Percentiles rank a stretch among this genome's conserved stretches.
Evolutionary conservation across 2,329 filamentous ascomycete species (phyloP).

Genomic region (Fusarium azukiicola): DNA sequence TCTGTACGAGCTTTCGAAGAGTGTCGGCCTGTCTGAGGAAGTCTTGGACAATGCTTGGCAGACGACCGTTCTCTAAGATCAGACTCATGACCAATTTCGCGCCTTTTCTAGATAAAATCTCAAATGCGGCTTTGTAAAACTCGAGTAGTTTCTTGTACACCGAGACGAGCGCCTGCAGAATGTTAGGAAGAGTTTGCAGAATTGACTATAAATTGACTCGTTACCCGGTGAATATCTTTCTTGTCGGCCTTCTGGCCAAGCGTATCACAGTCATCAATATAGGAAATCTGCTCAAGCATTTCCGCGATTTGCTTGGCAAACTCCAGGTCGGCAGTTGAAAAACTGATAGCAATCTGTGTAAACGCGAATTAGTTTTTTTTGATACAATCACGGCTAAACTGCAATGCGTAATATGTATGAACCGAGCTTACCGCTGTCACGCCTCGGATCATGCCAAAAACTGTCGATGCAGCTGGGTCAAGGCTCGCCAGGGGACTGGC

Average conservation of each 20-base stretch:
- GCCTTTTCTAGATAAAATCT: constrained; percentile 51
- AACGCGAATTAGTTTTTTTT: constrained; percentile 7
- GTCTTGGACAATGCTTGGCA: constrained; percentile 50
- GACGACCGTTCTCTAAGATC: constrained; percentile 48
- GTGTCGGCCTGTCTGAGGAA: constrained; percentile 52
- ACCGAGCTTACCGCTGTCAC: constrained; percentile 51
- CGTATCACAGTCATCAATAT: constrained; percentile 57
- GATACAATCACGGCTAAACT: too few relatives aligned
- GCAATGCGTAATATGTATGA: too few relatives aligned
- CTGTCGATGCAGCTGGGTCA: constrained; percentile 49
- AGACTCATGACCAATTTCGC: constrained; percentile 29
- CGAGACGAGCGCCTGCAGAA: constrained; percentile 46
- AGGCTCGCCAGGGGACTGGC: constrained; percentile 46
- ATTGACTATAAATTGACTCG: background rate
- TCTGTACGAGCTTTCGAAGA: constrained; percentile 53
- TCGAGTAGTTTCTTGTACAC: constrained; percentile 55
- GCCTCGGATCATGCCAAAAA: constrained; percentile 51
- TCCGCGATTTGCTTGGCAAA: constrained; percentile 52
- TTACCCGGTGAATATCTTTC: constrained; percentile 37
- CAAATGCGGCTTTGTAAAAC: constrained; percentile 52
- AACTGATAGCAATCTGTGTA: constrained; percentile 51
- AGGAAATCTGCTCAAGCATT: constrained; percentile 56
- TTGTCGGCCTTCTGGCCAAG: constrained; percentile 50
- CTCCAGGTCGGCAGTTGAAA: constrained; percentile 45
- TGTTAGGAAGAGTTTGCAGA: constrained; percentile 20